Conservation (phyloP, 2,329 filamentous ascomycete species). For the Aureobasidium namibiae region DNA sequence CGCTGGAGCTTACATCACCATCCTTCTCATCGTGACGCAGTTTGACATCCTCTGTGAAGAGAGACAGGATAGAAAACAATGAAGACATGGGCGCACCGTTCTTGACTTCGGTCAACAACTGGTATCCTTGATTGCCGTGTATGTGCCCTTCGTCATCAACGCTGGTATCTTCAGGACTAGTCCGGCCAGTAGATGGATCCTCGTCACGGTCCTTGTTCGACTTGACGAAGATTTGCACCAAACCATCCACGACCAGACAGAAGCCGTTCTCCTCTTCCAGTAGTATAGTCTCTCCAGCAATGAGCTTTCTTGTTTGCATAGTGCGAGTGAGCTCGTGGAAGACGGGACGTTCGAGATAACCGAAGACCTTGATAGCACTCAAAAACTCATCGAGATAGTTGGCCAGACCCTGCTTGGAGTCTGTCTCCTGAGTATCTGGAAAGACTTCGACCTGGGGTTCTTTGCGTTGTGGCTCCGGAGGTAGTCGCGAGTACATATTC, state of each 20-base stretch:
- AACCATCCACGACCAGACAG: conserved; percentile 89
- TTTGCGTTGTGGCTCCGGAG: conserved; percentile 89
- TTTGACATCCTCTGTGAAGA: conserved; percentile 93
- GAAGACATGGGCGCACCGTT: conserved; percentile 99
- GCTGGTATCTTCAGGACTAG: conserved; percentile 32
- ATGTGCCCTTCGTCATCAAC: conserved; percentile 54
- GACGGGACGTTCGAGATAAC: conserved; percentile 89
- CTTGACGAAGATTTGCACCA: conserved; percentile 98
- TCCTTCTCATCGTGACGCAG: conserved; percentile 63
- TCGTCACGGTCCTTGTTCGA: conserved; percentile 51
- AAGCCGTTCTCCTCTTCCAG: conserved; percentile 98
- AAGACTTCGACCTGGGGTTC: conserved; percentile 94
- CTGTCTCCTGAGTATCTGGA: conserved; percentile 82
- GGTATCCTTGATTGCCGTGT: conserved; percentile 73
- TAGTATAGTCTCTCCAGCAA: conserved; percentile 89
- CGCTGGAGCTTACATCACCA: neutral
- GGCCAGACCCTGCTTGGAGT: conserved; percentile 81
- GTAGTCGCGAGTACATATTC: conserved; percentile 92
- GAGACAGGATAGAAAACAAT: conserved; percentile 88
- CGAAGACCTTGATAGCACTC: conserved; percentile 98
- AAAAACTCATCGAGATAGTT: conserved; percentile 97
- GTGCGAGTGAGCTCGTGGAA: conserved; percentile 96
- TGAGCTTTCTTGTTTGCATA: conserved; percentile 95
- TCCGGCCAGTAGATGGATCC: conserved; percentile 34
- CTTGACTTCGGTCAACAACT: conserved; percentile 91